Base-by-base conservation (phyloP, 1,284 basidiomycete genomes). In the Leucoagaricus sp. region DNA sequence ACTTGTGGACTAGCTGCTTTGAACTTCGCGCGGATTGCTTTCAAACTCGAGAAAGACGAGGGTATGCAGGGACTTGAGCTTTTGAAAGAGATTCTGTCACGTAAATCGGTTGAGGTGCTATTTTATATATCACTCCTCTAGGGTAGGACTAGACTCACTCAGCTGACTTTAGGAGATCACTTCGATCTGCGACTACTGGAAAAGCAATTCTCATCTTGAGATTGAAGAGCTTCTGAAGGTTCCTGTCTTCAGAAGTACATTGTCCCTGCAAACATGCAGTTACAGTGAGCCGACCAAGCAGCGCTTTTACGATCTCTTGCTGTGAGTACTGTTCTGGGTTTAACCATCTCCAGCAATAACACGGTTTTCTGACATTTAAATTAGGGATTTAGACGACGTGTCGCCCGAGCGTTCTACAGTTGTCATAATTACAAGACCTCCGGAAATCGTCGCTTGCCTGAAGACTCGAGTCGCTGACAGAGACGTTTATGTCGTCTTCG, bases 401-500 rank as follows among this genome's bases (percentile, higher is more conserved):
- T 47, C 50, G 7, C 53, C 53, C 7, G 47, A 45, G 4, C 40
- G 61, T 13, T 62, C 59, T 64, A 41, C 63, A 7, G 84, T 75
- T 23, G 77, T 74, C 25, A 73, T 88, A 55, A 83, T 89, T 57
- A 88, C 86, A 0, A 83, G 86, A 19, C 84, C 87, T 31, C 87
- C 87, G 0, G 87, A 88, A 65, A 85, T 87, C 54, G 67, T 89
- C 25, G 74, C 78, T 19, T 81, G 83, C 63, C 65, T 86, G 60
- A 81, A 79, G 58, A 73, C 86, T 46, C 66, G 71, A 19, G 63
- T 69, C 21, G 41, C 64, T 6, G 57, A 60, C 3, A 60, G 52
- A 29, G 64, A 68, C 10, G 65, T 82, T 12, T 87, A 82, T 61
- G 74, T 81, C 46, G 69, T 87, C 42, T 87, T 88, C 59, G 86